phyloP scores from a whole-genome alignment of 2,329 filamentous ascomycete genomes.

The Hyphodiscus sp. region DNA sequence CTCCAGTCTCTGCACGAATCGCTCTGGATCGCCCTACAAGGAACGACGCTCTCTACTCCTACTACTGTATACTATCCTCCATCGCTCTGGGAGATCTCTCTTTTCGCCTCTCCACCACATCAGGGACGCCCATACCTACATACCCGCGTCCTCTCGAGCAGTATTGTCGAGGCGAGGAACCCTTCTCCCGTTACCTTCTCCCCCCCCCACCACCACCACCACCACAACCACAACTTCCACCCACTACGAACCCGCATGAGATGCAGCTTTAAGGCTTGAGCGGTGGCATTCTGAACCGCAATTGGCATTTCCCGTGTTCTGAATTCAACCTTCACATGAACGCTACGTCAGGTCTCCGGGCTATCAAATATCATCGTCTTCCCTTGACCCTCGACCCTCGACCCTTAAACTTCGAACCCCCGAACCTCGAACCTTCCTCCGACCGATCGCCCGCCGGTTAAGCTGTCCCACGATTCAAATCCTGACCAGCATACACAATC shows the following conservation, averaged over 20 bases:
- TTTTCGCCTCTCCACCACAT: background rate
- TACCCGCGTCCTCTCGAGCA: background rate
- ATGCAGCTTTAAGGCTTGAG: background rate
- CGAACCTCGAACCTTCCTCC: too few species aligned
- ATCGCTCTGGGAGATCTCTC: slow-evolving; percentile 3
- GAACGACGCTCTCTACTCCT: background rate
- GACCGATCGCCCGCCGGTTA: too few species aligned
- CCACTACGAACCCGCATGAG: background rate
- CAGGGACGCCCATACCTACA: background rate
- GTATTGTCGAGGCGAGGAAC: background rate
- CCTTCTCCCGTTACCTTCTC: too few species aligned
- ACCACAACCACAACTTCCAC: too few species aligned
- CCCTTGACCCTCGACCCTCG: background rate
- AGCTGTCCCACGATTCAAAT: too few species aligned
- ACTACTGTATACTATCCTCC: slow-evolving; percentile 5
- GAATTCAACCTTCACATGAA: background rate
- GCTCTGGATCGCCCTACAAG: too few species aligned
- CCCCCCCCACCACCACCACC: too few species aligned
- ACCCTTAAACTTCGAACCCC: background rate
- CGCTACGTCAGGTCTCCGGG: background rate
- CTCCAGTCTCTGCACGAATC: background rate
- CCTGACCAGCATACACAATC: too few species aligned
- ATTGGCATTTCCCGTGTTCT: background rate
- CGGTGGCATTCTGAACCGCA: background rate
- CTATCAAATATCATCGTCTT: background rate